Percentiles rank a stretch among this genome's conserved stretches.
These are phyloP conservation scores for Spatholobus suberectus DNA, from an alignment of 306 rosid species.

Conservation along the genomic window DNA sequence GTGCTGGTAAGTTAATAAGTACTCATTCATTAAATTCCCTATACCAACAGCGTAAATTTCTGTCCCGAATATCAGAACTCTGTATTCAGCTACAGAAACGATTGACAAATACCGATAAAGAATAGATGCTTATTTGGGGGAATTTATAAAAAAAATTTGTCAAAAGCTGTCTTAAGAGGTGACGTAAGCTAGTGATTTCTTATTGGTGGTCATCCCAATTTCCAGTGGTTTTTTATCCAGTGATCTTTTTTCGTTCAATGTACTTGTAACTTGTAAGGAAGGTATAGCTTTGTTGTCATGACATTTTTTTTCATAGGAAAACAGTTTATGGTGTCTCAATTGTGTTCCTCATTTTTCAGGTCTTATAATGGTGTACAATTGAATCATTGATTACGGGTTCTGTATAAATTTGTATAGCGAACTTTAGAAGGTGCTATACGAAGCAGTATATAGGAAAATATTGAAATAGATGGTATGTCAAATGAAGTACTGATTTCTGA, in stretches of 20 bases:
- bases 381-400: background rate
- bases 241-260: background rate
- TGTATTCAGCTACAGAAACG: conserved; percentile 57
- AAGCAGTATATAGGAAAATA: background rate
- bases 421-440: background rate
- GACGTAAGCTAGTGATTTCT: conserved; percentile 8
- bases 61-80: conserved; percentile 64
- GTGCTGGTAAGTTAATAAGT: conserved; percentile 45
- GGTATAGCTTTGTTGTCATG: background rate
- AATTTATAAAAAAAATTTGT: background rate
- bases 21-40: conserved; percentile 52
- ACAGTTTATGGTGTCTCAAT: background rate
- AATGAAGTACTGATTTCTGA: background rate
- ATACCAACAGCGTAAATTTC: conserved; percentile 56
- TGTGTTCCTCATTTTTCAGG: background rate
- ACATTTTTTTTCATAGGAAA: background rate
- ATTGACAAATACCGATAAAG: conserved; percentile 43
- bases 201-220: conserved; percentile 16
- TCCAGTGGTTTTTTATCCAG: conserved; percentile 16
- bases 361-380: background rate
- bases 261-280: conserved; percentile 27
- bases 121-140: background rate
- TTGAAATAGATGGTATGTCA: conserved; percentile 7
- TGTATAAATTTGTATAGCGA: background rate
- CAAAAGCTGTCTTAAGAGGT: background rate